phyloP scores from a whole-genome alignment of 108 stramenopile genomes.

The Cyclotella kingstonii region DNA sequence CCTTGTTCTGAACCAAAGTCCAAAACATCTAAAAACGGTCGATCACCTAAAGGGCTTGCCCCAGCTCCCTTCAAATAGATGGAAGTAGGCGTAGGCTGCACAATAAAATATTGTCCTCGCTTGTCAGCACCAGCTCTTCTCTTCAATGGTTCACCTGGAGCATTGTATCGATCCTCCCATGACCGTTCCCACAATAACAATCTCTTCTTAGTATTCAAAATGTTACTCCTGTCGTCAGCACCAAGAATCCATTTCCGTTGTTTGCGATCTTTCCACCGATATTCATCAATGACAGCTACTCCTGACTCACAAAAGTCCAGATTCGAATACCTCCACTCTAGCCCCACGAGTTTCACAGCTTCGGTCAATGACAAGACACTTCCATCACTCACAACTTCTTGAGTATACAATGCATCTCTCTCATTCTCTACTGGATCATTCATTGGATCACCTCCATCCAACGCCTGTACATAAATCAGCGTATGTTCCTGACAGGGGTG shows the following conservation, averaged over 20 bases:
- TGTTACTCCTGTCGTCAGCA: too few relatives aligned
- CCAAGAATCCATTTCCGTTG: slow-evolving; percentile 32
- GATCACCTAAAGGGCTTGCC: slow-evolving; percentile 44
- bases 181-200: slow-evolving; percentile 30
- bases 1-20: slow-evolving; percentile 25
- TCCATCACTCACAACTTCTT: not conserved
- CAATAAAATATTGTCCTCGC: slow-evolving; percentile 30
- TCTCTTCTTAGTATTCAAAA: slow-evolving; percentile 4
- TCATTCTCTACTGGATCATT: slow-evolving; percentile 31
- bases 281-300: slow-evolving; percentile 13
- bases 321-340: slow-evolving; percentile 35
- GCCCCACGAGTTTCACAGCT: slow-evolving; percentile 18
- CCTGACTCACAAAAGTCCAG: slow-evolving; percentile 27
- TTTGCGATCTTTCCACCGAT: slow-evolving; percentile 43
- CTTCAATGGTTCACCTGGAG: slow-evolving; percentile 32
- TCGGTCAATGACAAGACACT: slow-evolving; percentile 12
- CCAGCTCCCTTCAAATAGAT: slow-evolving; percentile 43
- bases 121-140: slow-evolving; percentile 20
- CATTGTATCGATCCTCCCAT: slow-evolving; percentile 44
- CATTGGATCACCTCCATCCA: slow-evolving; percentile 32
- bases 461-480: slow-evolving; percentile 20
- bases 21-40: slow-evolving; percentile 45
- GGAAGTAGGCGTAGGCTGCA: slow-evolving; percentile 25
- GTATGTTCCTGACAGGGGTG: slow-evolving; percentile 23
- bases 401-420: slow-evolving; percentile 33